Evolutionary conservation across 2,329 filamentous ascomycete genomes (phyloP), one percentile per base, ranked within the genome.

Genomic region (Penicillium sp.): DNA sequence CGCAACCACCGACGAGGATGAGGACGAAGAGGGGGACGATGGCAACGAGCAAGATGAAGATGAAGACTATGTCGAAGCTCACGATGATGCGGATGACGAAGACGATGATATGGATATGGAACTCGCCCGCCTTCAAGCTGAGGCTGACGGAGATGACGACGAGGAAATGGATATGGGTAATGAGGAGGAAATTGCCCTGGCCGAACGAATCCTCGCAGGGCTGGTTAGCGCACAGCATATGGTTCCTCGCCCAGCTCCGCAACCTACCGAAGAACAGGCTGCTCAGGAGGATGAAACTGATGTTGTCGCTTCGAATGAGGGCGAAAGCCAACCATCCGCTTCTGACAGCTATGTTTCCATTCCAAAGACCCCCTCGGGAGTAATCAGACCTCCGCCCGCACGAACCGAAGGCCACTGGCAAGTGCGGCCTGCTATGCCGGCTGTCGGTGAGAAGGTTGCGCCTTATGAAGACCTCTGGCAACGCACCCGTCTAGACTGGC

Each of bases 401-500:
- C 79, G 79, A 53, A 84, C 85, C 12, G 85, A 91, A 13, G 84
- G 86, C 57, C 94, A 97, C 78, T 98, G 94, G 94, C 84, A 95
- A 38, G 89, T 92, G 70, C 92, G 90, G 38, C 92, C 94, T 7
- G 82, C 85, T 19, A 85, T 85, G 35, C 94, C 91, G 74, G 85
- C 83, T 49, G 84, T 87, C 60, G 83, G 84, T 45, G 84, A 87
- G 35, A 85, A 84, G 58, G 80, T 89, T 7, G 89, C 89, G 53
- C 84, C 87, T 17, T 90, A 93, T 58, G 95, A 99, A 76, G 91
- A 99, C 72, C 84, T 99, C 5, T 93, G 92, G 80, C 88, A 94
- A 73, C 89, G 93, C 35, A 91, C 98, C 13, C 89, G 95, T 35
- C 83, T 99, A 6, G 95, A 99, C 77, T 97, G 92, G 87, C 85